Evolutionary conservation across 2,329 filamentous ascomycete species (phyloP), one percentile per base, ranked within the genome.

Genomic region (Ophiocordyceps camponoti-floridani): DNA sequence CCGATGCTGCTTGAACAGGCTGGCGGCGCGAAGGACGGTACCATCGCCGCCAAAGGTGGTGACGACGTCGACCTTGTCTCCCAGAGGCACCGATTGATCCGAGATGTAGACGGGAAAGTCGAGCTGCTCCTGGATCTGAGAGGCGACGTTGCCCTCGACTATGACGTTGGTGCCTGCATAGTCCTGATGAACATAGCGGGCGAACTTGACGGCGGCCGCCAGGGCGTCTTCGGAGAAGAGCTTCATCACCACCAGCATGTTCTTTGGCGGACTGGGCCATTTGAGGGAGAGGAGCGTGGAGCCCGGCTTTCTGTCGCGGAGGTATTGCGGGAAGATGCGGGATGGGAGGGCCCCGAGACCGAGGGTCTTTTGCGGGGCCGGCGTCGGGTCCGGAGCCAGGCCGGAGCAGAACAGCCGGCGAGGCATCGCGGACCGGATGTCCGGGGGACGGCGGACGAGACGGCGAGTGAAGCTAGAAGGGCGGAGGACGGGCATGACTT

Each of bases 11-110:
- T 86, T 86, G 64, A 61, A 96, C 5, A 95, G 47, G 46, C 61
- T 63, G 7, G 61, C 61, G 1, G 61, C 61, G 19, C 61, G 55
- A 12, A 63, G 48, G 9, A 63, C 61, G 4, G 61, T 63, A 9
- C 61, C 61, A 14, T 98, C 91, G 40, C 91, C 91, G 44, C 91
- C 91, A 43, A 98, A 77, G 0, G 91, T 96, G 40, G 85, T 79
- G 19, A 89, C 81, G 47, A 95, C 69, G 56, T 98, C 91, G 47
- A 93, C 81, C 64, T 91, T 94, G 47, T 77, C 68, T 38, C 85
- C 77, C 45, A 91, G 76, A 19, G 66, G 68, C 30, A 67, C 53
- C 1, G 70, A 59, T 37, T 65, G 63, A 44, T 63, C 68, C 45
- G 63, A 63, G 31, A 73, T 70, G 56, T 85, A 88, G 38, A 93